Evolutionary conservation across 352 stramenopile species (phyloP), one percentile per base, ranked within the genome.

Genomic region (Pythium dissotocum): DNA sequence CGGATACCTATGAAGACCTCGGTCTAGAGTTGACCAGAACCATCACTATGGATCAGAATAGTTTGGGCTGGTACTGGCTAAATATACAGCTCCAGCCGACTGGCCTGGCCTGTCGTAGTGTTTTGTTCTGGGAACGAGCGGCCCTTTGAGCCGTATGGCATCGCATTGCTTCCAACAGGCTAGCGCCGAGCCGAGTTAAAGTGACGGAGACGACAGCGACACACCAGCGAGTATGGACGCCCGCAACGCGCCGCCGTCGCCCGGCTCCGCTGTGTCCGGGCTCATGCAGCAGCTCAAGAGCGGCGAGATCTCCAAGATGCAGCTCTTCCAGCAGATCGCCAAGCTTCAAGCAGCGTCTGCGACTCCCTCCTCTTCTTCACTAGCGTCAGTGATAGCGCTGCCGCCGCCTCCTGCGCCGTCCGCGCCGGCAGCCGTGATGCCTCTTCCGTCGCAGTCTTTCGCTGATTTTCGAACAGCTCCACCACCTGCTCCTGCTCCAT

Each of bases 201-300:
- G 46, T 53, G 46, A 53, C 21, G 18, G n/a, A 53, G n/a, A 24
- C 8, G 18, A 30, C 14, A 53, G 46, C 21, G n/a, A 30, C 6
- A 16, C 18, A 30, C 28, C 28, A 30, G 46, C 21, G 46, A 53
- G 46, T 32, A 87, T 89, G 81, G 81, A 89, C 33, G 33, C 69
- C 14, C 28, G n/a, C 6, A 33, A 36, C 24, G 21, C 49, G 18
- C 64, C 77, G 13, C 18, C 69, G 16, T 73, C 79, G 13, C 70
- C 78, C 35, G 63, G 28, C 21, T 64, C 69, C 16, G 83, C 78
- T 7, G 81, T 94, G 58, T 89, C 85, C 9, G 79, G 67, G 42
- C 80, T 93, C 63, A 90, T 94, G 82, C 82, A 91, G 70, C 85
- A 93, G 70, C 78, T 94, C 38, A 94, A 94, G 69, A 88, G 69